Evolutionary conservation across 257 asterid species (phyloP), one percentile per base, ranked within the genome.

Genomic region (Solanum microdontum): DNA sequence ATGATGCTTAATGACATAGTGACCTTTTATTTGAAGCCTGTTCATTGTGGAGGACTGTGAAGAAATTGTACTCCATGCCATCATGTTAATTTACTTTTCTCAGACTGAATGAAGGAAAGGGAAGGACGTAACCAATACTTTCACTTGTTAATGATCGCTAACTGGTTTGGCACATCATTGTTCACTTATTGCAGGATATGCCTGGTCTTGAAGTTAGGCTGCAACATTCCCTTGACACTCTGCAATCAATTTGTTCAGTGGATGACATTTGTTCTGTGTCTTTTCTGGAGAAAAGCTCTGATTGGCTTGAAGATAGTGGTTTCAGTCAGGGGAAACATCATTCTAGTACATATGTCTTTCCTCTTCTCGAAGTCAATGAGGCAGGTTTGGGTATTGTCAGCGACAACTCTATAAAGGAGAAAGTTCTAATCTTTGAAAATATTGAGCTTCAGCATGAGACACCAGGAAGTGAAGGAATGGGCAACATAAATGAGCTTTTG

Each of bases 361-460:
- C 95, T 84, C 94, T 90, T 87, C 92, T 94, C 88, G 98, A 95
- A 91, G 92, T 94, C 86, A 92, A 92, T 43, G 92, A 90, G 90
- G 94, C 93, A 85, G 86, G 91, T 88, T 88, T 92, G 89, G 92
- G 89, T 82, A 88, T 91, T 86, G 88, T 83, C 74, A 92, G 86
- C 55, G 91, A 88, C 84, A 88, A 45, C 74, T 82, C 84, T 73
- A 74, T 69, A 40, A 84, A 87, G 88, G 93, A 92, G 88, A 94
- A 92, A 87, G 84, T 90, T 90, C 89, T 86, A 89, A 84, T 86
- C 77, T 91, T 93, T 84, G 92, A 92, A 83, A 79, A 87, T 89
- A 90, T 92, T 88, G 95, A 91, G 85, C 87, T 85, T 89, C 93
- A 88, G 90, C 90, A 83, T 72, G 89, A 88, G 90, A 83, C 84